Conservation (phyloP, 106 monocot species). For the Dioscorea alata region DNA sequence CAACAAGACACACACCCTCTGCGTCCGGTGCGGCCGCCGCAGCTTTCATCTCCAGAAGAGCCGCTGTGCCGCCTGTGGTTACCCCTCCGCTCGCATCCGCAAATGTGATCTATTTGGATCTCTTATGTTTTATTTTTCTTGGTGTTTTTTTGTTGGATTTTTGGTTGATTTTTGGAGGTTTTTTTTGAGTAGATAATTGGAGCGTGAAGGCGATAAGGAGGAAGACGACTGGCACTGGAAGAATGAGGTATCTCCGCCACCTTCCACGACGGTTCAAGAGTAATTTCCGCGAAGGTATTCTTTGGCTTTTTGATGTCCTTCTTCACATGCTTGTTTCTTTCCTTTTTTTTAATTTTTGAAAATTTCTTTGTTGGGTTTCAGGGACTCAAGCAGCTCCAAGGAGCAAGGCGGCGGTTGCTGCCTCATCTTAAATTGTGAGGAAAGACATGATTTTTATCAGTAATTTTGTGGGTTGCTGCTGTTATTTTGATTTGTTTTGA, state of each 20-base stretch:
- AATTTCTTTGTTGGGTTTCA: not conserved
- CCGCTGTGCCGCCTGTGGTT: conserved; percentile 38
- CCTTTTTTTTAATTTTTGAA: not conserved
- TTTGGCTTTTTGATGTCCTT: not conserved
- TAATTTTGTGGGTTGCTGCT: not conserved
- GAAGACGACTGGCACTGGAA: conserved; percentile 22
- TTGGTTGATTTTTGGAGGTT: not conserved
- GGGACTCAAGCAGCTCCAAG: conserved; percentile 12
- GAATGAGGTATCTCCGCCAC: conserved; percentile 27
- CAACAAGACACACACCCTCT: conserved; percentile 49
- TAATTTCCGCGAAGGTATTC: conserved; percentile 19
- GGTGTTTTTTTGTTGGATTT: not conserved
- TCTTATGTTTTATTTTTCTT: not conserved
- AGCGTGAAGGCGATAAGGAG: conserved; percentile 22
- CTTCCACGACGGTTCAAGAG: conserved; percentile 22
- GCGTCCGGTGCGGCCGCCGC: conserved; percentile 39
- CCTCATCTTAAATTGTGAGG: not conserved
- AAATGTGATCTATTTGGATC: conserved; percentile 11
- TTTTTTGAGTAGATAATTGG: conserved; percentile 17
- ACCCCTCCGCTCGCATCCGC: conserved; percentile 47
- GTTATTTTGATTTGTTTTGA: not conserved
- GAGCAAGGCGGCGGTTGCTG: conserved; percentile 3
- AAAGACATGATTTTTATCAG: not conserved
- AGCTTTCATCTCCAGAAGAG: conserved; percentile 62
- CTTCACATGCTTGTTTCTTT: not conserved